phyloP scores from a whole-genome alignment of 768 basidiomycete species.

The Rhizopogon roseolus region DNA sequence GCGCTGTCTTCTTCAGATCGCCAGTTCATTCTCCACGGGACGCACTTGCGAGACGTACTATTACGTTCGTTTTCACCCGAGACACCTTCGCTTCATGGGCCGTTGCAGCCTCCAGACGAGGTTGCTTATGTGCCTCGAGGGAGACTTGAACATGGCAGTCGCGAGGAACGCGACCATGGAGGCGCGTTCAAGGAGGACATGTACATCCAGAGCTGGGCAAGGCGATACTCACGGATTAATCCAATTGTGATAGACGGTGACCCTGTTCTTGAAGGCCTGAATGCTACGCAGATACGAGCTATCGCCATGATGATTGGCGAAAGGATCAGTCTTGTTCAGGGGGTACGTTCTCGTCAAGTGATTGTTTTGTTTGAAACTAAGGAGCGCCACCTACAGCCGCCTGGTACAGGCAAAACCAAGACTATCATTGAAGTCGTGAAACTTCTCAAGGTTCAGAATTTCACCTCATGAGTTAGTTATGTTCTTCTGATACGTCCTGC shows the following conservation, averaged over 20 bases:
- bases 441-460: constrained; percentile 58
- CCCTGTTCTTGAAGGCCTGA: constrained; percentile 60
- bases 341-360: constrained; percentile 45
- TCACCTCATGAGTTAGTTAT: background rate
- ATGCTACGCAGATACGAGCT: constrained; percentile 73
- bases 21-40: constrained; percentile 63
- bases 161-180: constrained; percentile 16
- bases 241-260: constrained; percentile 76
- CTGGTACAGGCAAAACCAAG: constrained; percentile 90
- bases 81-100: constrained; percentile 19
- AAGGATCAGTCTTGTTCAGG: constrained; percentile 78
- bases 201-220: constrained; percentile 78
- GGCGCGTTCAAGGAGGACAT: constrained; percentile 69
- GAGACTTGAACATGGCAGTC: constrained; percentile 32
- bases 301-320: constrained; percentile 86
- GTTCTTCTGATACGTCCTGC: constrained; percentile 3
- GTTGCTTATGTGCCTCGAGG: constrained; percentile 32
- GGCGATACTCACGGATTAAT: constrained; percentile 51
- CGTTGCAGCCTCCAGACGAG: constrained; percentile 37
- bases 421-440: constrained; percentile 85
- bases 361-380: background rate
- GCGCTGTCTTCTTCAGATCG: constrained; percentile 24
- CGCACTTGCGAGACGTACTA: constrained; percentile 65
- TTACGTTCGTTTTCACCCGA: constrained; percentile 48
- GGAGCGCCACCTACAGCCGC: constrained; percentile 47